Evolutionary conservation across 2,329 filamentous ascomycete genomes (phyloP).

Genomic region (Fusarium sublunatum): DNA sequence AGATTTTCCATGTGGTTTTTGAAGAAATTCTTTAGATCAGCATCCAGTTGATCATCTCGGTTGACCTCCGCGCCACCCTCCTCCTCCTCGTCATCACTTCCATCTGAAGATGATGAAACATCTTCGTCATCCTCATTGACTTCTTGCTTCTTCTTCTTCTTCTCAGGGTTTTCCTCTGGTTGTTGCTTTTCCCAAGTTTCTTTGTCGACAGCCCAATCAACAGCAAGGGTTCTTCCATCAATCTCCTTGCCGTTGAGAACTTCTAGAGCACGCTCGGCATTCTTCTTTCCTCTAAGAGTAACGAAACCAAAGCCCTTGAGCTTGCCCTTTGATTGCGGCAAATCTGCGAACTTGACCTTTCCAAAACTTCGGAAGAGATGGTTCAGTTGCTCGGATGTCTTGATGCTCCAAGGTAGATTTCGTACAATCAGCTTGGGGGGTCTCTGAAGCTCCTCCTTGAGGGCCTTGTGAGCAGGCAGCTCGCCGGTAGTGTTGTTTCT

Average conservation of each 20-base stretch:
- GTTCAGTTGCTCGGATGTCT: conserved; percentile 82
- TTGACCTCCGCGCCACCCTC: conserved; percentile 51
- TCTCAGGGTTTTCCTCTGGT: conserved; percentile 52
- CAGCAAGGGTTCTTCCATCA: conserved; percentile 87
- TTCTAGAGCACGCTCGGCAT: conserved; percentile 88
- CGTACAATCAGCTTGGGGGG: conserved; percentile 86
- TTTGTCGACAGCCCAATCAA: conserved; percentile 98
- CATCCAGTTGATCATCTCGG: conserved; percentile 56
- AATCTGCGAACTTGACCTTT: conserved; percentile 86
- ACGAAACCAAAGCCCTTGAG: conserved; percentile 94
- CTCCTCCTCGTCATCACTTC: conserved; percentile 45
- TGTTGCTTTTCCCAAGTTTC: conserved; percentile 80
- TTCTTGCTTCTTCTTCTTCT: conserved; percentile 55
- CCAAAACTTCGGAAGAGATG: conserved; percentile 87
- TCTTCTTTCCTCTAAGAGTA: conserved; percentile 85
- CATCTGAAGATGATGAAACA: conserved; percentile 25
- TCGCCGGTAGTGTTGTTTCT: conserved; percentile 66
- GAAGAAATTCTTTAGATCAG: conserved; percentile 66
- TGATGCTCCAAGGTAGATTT: conserved; percentile 96
- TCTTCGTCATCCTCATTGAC: conserved; percentile 54
- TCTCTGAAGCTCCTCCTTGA: conserved; percentile 69
- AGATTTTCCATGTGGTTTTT: conserved; percentile 68
- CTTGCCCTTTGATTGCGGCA: conserved; percentile 81
- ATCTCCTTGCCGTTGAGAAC: conserved; percentile 89
- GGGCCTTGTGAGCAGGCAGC: conserved; percentile 59